Percentiles rank a stretch among this genome's conserved stretches.
Evolutionary conservation across 2,329 filamentous ascomycete species (phyloP).

Genomic region (Coccinonectria pachysandricola): DNA sequence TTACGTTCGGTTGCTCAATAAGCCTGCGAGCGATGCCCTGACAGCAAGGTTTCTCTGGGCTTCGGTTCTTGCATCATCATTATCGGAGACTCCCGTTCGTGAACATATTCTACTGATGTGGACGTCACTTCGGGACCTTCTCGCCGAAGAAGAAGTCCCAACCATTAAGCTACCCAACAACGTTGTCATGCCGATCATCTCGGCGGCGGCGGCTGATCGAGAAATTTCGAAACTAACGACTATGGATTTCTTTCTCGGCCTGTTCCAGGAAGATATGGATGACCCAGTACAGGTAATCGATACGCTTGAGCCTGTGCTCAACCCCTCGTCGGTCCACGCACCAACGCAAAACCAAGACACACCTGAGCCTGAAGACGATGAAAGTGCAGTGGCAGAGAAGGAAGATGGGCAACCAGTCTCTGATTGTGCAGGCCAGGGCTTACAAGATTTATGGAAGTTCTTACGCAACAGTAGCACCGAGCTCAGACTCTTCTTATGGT

Average conservation of each 20-base stretch:
- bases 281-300: conserved; percentile 82
- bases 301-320: conserved; percentile 82
- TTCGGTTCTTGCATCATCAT: conserved; percentile 41
- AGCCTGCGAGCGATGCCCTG: conserved; percentile 27
- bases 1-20: conserved; percentile 28
- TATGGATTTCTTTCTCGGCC: conserved; percentile 87
- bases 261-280: conserved; percentile 75
- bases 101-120: conserved; percentile 49
- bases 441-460: conserved; percentile 77
- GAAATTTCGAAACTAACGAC: conserved; percentile 89
- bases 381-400: conserved; percentile 7
- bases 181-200: conserved; percentile 78
- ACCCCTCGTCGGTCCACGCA: conserved; percentile 50
- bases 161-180: conserved; percentile 69
- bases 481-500: conserved; percentile 80
- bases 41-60: conserved; percentile 48
- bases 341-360: conserved; percentile 9
- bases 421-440: conserved; percentile 43
- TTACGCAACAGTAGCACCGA: conserved; percentile 72
- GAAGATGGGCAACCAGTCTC: conserved; percentile 31
- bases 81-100: conserved; percentile 40
- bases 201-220: conserved; percentile 69
- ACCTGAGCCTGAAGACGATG: conserved; percentile 6
- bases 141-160: conserved; percentile 29
- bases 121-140: conserved; percentile 45